Conservation (phyloP, 2,329 filamentous ascomycete genomes). For the Cladorrhinum sp. region DNA sequence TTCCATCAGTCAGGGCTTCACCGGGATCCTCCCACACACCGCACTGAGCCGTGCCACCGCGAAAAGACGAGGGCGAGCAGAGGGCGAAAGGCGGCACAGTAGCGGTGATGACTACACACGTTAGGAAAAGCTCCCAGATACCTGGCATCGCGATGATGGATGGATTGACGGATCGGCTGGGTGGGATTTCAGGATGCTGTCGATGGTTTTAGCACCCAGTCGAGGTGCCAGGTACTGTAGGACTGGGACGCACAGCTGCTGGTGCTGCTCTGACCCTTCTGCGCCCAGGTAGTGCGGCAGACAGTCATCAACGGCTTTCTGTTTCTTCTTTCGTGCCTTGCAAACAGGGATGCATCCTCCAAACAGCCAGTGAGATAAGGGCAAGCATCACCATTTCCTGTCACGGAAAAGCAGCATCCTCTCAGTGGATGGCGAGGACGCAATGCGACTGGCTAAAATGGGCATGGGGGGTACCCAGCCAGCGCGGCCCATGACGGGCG, state of each 20-base stretch:
- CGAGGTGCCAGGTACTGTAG: background rate
- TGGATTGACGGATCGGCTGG: background rate
- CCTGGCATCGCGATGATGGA: background rate
- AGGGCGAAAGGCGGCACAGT: background rate
- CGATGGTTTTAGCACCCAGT: background rate
- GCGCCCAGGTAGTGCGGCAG: background rate
- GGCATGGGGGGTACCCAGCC: constrained; percentile 20
- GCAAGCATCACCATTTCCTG: background rate
- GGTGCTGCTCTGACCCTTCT: background rate
- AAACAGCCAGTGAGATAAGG: constrained; percentile 15
- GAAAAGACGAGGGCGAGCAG: constrained; percentile 16
- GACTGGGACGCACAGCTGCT: background rate
- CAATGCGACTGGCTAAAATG: constrained; percentile 13
- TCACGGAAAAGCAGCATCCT: constrained; percentile 1
- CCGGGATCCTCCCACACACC: constrained; percentile 15
- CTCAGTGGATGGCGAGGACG: constrained; percentile 12
- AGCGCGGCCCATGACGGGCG: constrained; percentile 23
- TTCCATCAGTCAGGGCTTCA: constrained; percentile 12
- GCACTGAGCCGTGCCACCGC: constrained; percentile 17
- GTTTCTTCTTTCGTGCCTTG: background rate
- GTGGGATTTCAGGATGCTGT: background rate
- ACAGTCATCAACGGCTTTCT: background rate
- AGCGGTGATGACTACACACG: background rate
- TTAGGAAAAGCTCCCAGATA: background rate
- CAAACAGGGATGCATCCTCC: constrained; percentile 7